Evolutionary conservation across 768 basidiomycete genomes (phyloP).

Genomic region (Leccinum longicurvipes): DNA sequence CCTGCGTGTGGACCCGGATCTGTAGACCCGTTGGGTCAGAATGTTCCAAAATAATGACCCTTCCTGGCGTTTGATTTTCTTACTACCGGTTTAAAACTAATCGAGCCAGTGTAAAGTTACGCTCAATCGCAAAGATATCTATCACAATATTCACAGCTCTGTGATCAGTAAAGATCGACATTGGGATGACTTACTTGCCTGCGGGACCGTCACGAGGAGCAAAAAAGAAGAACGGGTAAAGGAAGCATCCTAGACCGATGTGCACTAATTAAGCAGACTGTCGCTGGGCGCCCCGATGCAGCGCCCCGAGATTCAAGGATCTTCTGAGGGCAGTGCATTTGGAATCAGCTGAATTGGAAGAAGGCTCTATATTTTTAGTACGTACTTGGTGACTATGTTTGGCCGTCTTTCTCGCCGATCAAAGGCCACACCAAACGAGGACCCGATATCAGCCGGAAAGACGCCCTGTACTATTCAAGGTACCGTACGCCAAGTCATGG

Average conservation of each 20-base stretch:
- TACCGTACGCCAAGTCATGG: neutral
- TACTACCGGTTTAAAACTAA: neutral
- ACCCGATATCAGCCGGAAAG: neutral
- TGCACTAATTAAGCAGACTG: neutral
- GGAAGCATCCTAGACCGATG: neutral
- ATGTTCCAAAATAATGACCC: neutral
- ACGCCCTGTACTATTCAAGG: neutral
- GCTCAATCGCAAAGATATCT: neutral
- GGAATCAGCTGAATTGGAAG: neutral
- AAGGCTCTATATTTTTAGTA: neutral
- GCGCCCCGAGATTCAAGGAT: neutral
- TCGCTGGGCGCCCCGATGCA: neutral
- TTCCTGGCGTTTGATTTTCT: neutral
- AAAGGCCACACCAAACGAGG: neutral
- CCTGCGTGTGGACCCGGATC: neutral
- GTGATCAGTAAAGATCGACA: neutral
- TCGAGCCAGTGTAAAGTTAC: neutral
- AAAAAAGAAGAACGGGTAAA: neutral
- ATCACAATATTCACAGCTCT: no score
- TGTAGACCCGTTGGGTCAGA: neutral
- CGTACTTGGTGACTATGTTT: neutral
- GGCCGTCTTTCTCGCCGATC: neutral
- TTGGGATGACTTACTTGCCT: neutral
- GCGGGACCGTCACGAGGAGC: neutral
- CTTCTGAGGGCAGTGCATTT: neutral